Percentiles rank a stretch among this genome's conserved stretches.
Conservation (phyloP, 805 yeast genomes). For the Hanseniaspora nectarophila region DNA sequence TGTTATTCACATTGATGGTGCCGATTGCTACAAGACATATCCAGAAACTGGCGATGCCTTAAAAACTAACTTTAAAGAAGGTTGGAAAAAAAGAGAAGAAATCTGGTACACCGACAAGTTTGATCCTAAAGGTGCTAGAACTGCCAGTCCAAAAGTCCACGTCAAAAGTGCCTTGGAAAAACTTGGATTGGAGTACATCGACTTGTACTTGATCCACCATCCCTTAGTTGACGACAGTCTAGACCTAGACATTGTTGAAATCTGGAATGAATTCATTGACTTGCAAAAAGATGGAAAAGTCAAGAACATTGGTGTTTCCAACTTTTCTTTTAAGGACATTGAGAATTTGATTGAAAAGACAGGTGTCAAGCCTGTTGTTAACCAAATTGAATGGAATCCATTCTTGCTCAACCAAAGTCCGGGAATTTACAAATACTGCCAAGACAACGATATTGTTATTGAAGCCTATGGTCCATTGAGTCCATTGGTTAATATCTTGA, state of each 20-base stretch:
- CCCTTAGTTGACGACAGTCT: conserved; percentile 26
- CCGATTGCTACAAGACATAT: conserved; percentile 45
- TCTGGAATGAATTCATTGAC: conserved; percentile 42
- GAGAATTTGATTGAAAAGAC: conserved; percentile 32
- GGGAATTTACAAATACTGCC: conserved; percentile 40
- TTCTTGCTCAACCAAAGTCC: conserved; percentile 58
- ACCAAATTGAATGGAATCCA: conserved; percentile 55
- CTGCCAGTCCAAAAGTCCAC: conserved; percentile 33
- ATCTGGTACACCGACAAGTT: conserved; percentile 47
- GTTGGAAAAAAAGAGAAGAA: conserved; percentile 35
- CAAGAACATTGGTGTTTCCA: conserved; percentile 51
- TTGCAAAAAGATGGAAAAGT: conserved; percentile 43
- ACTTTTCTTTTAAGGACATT: conserved; percentile 39
- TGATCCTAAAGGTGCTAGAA: conserved; percentile 22
- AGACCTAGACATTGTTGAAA: conserved; percentile 33
- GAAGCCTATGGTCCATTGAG: conserved; percentile 63
- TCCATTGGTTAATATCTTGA: conserved; percentile 31
- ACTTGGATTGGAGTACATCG: conserved; percentile 37
- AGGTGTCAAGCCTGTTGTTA: conserved; percentile 40
- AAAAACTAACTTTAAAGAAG: conserved; percentile 19
- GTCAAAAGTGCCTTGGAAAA: conserved; percentile 31
- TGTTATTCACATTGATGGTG: conserved; percentile 46
- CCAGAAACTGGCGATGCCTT: conserved; percentile 43
- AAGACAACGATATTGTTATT: conserved; percentile 38
- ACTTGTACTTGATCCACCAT: conserved; percentile 41